A percentile compares a stretch with the other conserved stretches of the same genome.
Conservation (phyloP, 1,284 basidiomycete species). For the Ceratobasidium papillatum region DNA sequence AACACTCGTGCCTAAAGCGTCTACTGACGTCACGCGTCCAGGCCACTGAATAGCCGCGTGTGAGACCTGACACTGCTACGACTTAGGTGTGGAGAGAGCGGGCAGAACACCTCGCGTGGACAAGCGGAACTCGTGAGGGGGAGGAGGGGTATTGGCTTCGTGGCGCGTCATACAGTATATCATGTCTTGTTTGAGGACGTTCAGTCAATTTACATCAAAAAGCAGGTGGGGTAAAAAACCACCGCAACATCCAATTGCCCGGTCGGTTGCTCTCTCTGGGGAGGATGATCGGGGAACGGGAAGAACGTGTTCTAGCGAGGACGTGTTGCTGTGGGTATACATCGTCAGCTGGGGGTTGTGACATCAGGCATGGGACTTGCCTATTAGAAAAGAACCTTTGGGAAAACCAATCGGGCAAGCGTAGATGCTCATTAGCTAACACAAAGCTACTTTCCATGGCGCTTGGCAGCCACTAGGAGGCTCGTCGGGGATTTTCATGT, state of each 20-base stretch:
- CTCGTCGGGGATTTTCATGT: background rate
- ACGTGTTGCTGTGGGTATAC: background rate
- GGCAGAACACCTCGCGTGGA: background rate
- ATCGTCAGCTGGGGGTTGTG: background rate
- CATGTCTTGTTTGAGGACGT: background rate
- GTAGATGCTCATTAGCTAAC: background rate
- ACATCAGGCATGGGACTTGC: conserved; percentile 1
- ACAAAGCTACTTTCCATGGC: background rate
- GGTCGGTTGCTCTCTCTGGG: background rate
- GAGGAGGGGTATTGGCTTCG: background rate
- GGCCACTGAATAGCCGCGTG: background rate
- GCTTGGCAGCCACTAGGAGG: background rate
- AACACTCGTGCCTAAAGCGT: background rate
- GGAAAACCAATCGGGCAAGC: background rate
- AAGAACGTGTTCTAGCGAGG: background rate
- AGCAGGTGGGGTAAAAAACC: background rate
- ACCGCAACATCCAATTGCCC: background rate
- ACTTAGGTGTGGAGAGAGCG: background rate
- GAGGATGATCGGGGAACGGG: background rate
- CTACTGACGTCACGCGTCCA: conserved; percentile 8
- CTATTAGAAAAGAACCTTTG: background rate
- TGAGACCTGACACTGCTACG: background rate
- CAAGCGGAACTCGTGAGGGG: background rate
- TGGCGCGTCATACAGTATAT: background rate
- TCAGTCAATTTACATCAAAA: background rate